Evolutionary conservation across 2,329 filamentous ascomycete species (phyloP), one percentile per base, ranked within the genome.

Genomic region (Microcyclospora pomicola): DNA sequence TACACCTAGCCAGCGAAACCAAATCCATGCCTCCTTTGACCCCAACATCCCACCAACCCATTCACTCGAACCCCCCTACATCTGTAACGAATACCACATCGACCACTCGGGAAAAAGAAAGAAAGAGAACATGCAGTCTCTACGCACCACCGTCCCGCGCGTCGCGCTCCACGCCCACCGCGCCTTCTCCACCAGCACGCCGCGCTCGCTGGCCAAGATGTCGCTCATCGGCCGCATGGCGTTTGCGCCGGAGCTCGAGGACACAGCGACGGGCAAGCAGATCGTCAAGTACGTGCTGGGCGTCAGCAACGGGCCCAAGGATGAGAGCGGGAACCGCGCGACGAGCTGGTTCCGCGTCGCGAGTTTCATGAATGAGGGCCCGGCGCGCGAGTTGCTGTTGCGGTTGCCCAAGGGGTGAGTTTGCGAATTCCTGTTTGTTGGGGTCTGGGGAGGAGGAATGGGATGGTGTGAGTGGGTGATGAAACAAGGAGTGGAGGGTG

Each of bases 331-430:
- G 15, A 81, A 83, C 62, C 70, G 75, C 55, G 72, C 76, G 57
- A 83, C 81, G 24, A 91, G 80, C 68, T 96, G 82, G 82, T 96
- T 92, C 71, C 72, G 71, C 41, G 69, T 96, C 39, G 69, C 77
- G 27, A 76, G 71, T 64, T 96, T 96, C 59, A 51, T 65, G 37
- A 65, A 67, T 11, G 77, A 83, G 47, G 82, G 80, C 10, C 62
- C 72, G 35, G 68, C 72, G 58, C 77, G 79, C 54, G 82, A 94
- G 45, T 80, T 73, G 54, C 59, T 94, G 50, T 64, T 82, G 55
- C 67, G 63, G 53, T 62, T 95, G 61, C 75, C 76, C 38, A 96
- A 95, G 69, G 88, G 88, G 83, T 94, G 65, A 59, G 82, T 53
- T 12, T 24, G 19, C 19, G 19, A 24, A 4, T 24, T 24, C 7